A percentile compares a stretch with the other conserved stretches of the same genome.
These are phyloP conservation scores for Chondrus crispus DNA, from an alignment of 23 red algal genomes.

Conservation along the genomic window DNA sequence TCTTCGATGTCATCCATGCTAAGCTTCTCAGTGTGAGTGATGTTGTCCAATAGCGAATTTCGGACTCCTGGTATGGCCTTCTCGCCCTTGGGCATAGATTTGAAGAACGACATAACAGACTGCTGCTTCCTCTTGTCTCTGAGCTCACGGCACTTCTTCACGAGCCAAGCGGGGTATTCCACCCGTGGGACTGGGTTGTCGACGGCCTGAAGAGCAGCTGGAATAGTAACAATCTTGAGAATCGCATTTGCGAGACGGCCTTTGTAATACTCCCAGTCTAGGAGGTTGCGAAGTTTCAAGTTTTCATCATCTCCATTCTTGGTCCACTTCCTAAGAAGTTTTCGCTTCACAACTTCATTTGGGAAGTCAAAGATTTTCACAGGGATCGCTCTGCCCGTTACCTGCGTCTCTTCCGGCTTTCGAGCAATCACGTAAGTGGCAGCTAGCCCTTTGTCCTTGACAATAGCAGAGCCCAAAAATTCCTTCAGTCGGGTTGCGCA, in stretches of 20 bases:
- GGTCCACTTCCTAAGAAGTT: slow-evolving; percentile 78
- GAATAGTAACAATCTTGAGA: slow-evolving; percentile 93
- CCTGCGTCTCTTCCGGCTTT: slow-evolving; percentile 73
- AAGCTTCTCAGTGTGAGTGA: slow-evolving; percentile 36
- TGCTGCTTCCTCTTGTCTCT: slow-evolving; percentile 62
- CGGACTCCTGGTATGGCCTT: not conserved
- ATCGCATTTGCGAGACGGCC: slow-evolving; percentile 79
- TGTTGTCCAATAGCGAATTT: slow-evolving; percentile 18
- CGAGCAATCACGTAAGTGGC: slow-evolving; percentile 85
- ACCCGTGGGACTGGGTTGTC: slow-evolving; percentile 85
- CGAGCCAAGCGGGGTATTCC: slow-evolving; percentile 89
- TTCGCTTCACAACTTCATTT: slow-evolving; percentile 28
- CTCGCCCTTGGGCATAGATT: slow-evolving; percentile 27
- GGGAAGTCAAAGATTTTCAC: slow-evolving; percentile 87
- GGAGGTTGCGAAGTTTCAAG: slow-evolving; percentile 57
- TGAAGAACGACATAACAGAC: slow-evolving; percentile 69
- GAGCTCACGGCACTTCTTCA: slow-evolving; percentile 66
- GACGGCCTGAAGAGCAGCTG: slow-evolving; percentile 85
- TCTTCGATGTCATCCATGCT: slow-evolving; percentile 66
- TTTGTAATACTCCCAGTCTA: slow-evolving; percentile 99
- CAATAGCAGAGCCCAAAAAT: slow-evolving; percentile 81
- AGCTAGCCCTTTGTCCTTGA: slow-evolving; percentile 79
- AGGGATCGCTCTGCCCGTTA: slow-evolving; percentile 89
- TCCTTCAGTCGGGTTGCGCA: slow-evolving; percentile 89
- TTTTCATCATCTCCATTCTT: slow-evolving; percentile 44